Base-by-base conservation (phyloP, 352 stramenopile genomes). In the Phytophthora cryptogea region DNA sequence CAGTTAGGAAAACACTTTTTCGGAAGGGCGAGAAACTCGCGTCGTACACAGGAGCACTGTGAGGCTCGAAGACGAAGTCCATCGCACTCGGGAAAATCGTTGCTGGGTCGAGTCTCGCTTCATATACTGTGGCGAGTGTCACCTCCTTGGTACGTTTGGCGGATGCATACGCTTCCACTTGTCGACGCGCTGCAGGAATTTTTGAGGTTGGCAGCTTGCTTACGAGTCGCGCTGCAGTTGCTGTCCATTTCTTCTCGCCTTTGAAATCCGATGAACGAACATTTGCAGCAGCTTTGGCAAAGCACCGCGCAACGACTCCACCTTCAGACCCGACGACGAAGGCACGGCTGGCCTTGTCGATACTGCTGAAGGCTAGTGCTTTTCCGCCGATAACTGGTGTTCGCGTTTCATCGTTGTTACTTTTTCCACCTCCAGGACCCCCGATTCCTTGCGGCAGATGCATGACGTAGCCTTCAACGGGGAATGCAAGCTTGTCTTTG, bases 391-490 rank as follows among this genome's bases (percentile, higher is more conserved):
- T 81, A 14, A 88, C 65, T 30, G 65, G 52, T 4, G 57, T 30
- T 0, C 47, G 67, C 37, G 30, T 39, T 23, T 66, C 26, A 7
- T 51, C 42, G 14, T 28, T 47, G 39, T 27, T 64, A 27, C n/a
- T 59, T 43, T 59, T 59, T 46, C 57, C 39, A 8, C 40, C 33
- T 27, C 46, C 33, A n/a, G n/a, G n/a, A n/a, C n/a, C n/a, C n/a
- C n/a, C n/a, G 4, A 36, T 43, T 17, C 52, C 40, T 61, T 64
- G 54, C 16, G 76, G 66, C 7, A 86, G 31, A 31, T 88, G 77
- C 57, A 96, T 78, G n/a, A 88, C 69, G 59, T 94, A 94, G 8
- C 88, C 88, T 58, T 95, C 86, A n/a, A 94, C 78, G 0, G 88
- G 88, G 54, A 80, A 91, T 37, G 78, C 57, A 40, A 96, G 82